phyloP scores from a whole-genome alignment of 352 stramenopile species.

The Globisporangium emineosum region DNA sequence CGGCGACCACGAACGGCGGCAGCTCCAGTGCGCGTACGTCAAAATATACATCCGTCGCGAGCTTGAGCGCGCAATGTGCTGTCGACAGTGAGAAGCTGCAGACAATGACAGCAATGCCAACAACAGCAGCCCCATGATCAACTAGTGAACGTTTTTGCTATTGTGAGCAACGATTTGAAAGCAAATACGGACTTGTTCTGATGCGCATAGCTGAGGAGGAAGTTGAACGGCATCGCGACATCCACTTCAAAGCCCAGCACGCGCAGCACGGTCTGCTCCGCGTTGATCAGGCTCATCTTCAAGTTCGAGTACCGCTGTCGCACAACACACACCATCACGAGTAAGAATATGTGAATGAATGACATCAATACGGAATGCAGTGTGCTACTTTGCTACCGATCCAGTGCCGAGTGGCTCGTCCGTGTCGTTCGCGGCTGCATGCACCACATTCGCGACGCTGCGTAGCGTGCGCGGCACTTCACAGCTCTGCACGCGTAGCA shows the following conservation, averaged over 20 bases:
- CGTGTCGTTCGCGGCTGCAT: slow-evolving; percentile 30
- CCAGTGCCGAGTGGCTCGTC: slow-evolving; percentile 30
- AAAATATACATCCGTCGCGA: slow-evolving; percentile 38
- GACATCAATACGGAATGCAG: slow-evolving; percentile 17
- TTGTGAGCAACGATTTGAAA: not conserved
- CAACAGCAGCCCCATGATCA: too few relatives aligned
- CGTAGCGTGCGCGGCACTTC: slow-evolving; percentile 42
- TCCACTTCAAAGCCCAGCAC: slow-evolving; percentile 49
- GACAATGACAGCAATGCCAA: not conserved
- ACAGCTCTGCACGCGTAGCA: slow-evolving; percentile 28
- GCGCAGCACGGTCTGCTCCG: slow-evolving; percentile 47
- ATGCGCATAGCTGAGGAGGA: slow-evolving; percentile 34
- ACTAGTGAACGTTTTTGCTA: not conserved
- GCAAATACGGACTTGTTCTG: slow-evolving; percentile 21
- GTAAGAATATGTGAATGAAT: too few relatives aligned
- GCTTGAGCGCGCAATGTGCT: slow-evolving; percentile 29
- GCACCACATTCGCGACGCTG: slow-evolving; percentile 50
- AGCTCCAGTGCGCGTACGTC: slow-evolving; percentile 22
- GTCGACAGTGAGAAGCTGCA: slow-evolving; percentile 29
- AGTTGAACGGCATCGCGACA: slow-evolving; percentile 31
- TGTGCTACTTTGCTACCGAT: slow-evolving; percentile 17
- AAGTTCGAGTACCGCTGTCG: slow-evolving; percentile 35
- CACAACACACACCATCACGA: not conserved
- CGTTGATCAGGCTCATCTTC: slow-evolving; percentile 47
- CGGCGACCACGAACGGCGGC: slow-evolving; percentile 29